Conservation (phyloP, 2,329 filamentous ascomycete species). For the Neopestalotiopsis rosae region DNA sequence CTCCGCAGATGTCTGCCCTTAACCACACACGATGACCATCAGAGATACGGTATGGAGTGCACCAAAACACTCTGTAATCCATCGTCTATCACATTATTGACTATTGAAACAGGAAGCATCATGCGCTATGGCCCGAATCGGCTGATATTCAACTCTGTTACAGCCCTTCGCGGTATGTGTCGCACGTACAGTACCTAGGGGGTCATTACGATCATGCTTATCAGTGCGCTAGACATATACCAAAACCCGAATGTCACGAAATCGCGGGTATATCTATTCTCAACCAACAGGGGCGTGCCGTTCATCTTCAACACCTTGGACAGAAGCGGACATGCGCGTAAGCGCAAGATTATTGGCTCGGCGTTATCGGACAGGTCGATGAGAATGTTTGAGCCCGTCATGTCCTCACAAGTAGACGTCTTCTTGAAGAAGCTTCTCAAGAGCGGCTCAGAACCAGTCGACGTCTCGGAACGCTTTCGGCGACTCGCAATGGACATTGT, state of each 20-base stretch:
- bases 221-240: slow-evolving; percentile 25
- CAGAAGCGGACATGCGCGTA: slow-evolving; percentile 10
- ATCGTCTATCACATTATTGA: not conserved
- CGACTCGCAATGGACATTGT: slow-evolving; percentile 27
- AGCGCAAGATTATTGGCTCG: slow-evolving; percentile 16
- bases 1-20: not conserved
- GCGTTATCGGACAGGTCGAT: slow-evolving; percentile 16
- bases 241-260: slow-evolving; percentile 26
- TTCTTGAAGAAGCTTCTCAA: slow-evolving; percentile 17
- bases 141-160: slow-evolving; percentile 26
- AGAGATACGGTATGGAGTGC: not conserved
- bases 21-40: not conserved
- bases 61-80: not conserved
- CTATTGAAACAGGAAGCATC: slow-evolving; percentile 21
- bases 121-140: slow-evolving; percentile 26
- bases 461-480: slow-evolving; percentile 23
- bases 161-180: slow-evolving; percentile 19
- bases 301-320: slow-evolving; percentile 20
- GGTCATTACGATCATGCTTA: not conserved
- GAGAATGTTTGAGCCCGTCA: slow-evolving; percentile 12
- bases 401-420: slow-evolving; percentile 13
- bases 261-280: slow-evolving; percentile 25
- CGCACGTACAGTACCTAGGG: too few relatives aligned
- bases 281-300: slow-evolving; percentile 17
- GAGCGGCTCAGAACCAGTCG: slow-evolving; percentile 19